Base-by-base conservation (phyloP, 805 yeast species). In the Kodamaea kakaduensis region DNA sequence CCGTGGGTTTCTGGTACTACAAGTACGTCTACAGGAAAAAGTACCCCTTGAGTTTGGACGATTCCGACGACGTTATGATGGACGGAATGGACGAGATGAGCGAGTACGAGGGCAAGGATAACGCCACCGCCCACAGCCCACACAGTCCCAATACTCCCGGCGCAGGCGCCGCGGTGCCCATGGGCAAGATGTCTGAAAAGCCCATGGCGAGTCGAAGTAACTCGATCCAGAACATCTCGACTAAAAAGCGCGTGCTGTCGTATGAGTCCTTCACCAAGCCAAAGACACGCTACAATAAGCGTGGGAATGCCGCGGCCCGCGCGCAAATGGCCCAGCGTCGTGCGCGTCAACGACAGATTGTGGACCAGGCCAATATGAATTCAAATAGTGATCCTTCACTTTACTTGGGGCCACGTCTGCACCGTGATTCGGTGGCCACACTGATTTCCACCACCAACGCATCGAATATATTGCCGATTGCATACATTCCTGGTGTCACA, bases 401-500 rank as follows among this genome's bases (percentile, higher is more conserved):
- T 2, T 53, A 56, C 34, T 31, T 50, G 28, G 54, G 50, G 32
- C 38, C 44, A 19, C 32, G 36, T 7, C 43, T 33, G 31, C 38
- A 43, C 24, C 52, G 71, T 33, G 52, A 60, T 41, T 64, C 70
- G 9, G 60, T 61, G 48, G 83, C 89, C 6, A 74, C 84, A 19
- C 75, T 88, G 5, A 75, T 81, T 9, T 63, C 70, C 24, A 68
- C 81, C 31, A 81, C 93, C 8, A 77, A 82, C 48, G 94, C 94
- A 3, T 84, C 95, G 9, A 88, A 89, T 57, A 79, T 89, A 44
- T 73, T 89, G 42, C 96, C 96, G 13, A 82, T 90, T 38, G 95
- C 95, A 2, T 89, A 88, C 54, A 85, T 89, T 41, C 97, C 97
- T 0, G 97, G 97, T 23, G 96, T 88, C 29, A 84, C 88, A 4